phyloP scores from a whole-genome alignment of 805 yeast genomes.

The Ascoidea rubescens region DNA sequence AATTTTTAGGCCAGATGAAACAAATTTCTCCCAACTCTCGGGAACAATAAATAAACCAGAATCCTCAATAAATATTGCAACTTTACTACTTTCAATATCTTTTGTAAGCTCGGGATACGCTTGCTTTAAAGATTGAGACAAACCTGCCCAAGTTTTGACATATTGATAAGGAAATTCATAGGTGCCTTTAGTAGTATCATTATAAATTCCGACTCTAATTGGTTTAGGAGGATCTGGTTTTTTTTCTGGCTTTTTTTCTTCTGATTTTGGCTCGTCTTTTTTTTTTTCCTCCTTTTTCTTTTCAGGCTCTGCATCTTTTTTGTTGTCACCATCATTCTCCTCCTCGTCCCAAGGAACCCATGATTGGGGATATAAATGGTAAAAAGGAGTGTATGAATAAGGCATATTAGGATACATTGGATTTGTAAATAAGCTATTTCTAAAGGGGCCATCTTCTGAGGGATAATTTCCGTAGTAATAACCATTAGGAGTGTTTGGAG shows the following conservation, averaged over 20 bases:
- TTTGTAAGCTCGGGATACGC: slow-evolving; percentile 7
- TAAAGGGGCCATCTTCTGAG: no score
- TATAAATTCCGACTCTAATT: not conserved
- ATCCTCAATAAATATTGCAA: slow-evolving; percentile 3
- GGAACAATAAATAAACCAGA: slow-evolving; percentile 5
- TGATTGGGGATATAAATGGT: not conserved
- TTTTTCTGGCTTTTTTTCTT: not conserved
- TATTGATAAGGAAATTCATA: slow-evolving; percentile 7
- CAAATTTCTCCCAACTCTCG: slow-evolving; percentile 7
- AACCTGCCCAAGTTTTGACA: slow-evolving; percentile 6
- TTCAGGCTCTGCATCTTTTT: not conserved
- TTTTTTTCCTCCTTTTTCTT: not conserved
- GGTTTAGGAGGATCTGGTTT: not conserved
- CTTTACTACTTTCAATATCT: slow-evolving; percentile 1
- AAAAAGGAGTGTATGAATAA: not conserved
- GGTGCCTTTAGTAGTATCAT: not conserved
- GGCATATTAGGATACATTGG: not conserved
- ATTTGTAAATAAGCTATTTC: no score
- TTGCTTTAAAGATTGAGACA: slow-evolving; percentile 3
- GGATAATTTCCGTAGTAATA: no score
- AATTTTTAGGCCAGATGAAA: not conserved
- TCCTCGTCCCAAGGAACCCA: not conserved
- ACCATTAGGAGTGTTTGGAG: no score
- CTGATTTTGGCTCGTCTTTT: not conserved
- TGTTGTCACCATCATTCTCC: not conserved